Percentiles rank a stretch among this genome's conserved stretches.
Conservation (phyloP, 495 filamentous ascomycete species). For the Penicillium crystallinum region DNA sequence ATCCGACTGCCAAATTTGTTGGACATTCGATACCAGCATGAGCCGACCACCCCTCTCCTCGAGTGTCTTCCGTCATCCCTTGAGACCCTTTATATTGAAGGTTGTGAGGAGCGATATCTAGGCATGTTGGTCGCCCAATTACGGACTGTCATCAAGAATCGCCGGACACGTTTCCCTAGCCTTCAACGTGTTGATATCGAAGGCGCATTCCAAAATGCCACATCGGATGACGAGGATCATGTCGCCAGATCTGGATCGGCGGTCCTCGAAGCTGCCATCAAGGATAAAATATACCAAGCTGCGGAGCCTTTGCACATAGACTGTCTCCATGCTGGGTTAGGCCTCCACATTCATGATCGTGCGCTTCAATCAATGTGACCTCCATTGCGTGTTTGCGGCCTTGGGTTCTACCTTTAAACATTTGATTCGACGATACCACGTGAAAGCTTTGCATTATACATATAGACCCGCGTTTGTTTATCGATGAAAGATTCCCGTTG, state of each 20-base stretch:
- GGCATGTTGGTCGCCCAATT: constrained; percentile 27
- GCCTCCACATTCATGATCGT: constrained; percentile 28
- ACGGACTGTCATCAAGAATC: constrained; percentile 19
- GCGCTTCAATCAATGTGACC: constrained; percentile 2
- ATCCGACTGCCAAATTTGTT: constrained; percentile 34
- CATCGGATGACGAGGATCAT: constrained; percentile 1
- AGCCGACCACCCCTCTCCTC: constrained; percentile 19
- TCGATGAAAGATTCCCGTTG: neutral
- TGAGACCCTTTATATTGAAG: constrained; percentile 28
- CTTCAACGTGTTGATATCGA: constrained; percentile 27
- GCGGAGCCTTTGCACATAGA: constrained; percentile 18
- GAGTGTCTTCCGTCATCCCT: constrained; percentile 28
- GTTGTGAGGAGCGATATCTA: constrained; percentile 27
- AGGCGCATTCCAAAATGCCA: constrained; percentile 27
- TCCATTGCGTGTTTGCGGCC: neutral
- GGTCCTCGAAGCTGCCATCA: constrained; percentile 12
- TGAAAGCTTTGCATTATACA: neutral
- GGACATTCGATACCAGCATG: constrained; percentile 24
- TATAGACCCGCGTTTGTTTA: neutral
- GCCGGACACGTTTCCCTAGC: constrained; percentile 10
- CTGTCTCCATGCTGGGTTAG: constrained; percentile 23
- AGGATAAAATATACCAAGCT: constrained; percentile 23
- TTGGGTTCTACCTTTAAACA: neutral
- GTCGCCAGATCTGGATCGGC: neutral
- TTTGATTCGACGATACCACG: neutral